phyloP scores from a whole-genome alignment of 768 basidiomycete species.

The Termitomyces sp. region DNA sequence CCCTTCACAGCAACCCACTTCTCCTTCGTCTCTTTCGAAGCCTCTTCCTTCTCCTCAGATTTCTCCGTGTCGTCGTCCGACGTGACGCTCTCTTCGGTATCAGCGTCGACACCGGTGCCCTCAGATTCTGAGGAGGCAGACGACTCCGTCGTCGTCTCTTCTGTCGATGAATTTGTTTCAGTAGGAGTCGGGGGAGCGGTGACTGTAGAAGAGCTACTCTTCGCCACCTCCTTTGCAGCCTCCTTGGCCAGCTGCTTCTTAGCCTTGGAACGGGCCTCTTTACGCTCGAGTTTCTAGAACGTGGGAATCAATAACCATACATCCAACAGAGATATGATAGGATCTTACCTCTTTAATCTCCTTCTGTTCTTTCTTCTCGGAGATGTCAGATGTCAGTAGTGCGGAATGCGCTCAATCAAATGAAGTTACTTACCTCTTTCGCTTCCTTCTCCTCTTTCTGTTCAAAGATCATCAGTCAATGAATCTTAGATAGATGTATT shows the following conservation, averaged over 20 bases:
- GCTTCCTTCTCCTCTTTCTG: conserved; percentile 40
- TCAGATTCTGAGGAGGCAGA: conserved; percentile 45
- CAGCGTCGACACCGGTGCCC: conserved; percentile 61
- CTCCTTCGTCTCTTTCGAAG: conserved; percentile 53
- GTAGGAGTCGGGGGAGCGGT: conserved; percentile 25
- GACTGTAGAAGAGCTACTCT: conserved; percentile 32
- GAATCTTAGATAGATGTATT: background rate
- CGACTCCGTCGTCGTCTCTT: conserved; percentile 20
- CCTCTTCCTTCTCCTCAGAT: conserved; percentile 24
- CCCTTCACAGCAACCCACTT: conserved; percentile 78
- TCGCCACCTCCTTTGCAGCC: conserved; percentile 16
- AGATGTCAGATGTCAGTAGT: conserved; percentile 8
- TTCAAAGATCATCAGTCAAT: conserved; percentile 1
- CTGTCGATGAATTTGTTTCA: conserved; percentile 25
- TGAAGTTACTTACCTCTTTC: conserved; percentile 37
- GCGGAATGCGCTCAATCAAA: background rate
- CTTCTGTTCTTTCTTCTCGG: conserved; percentile 45
- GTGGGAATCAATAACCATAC: background rate
- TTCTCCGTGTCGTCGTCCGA: conserved; percentile 68
- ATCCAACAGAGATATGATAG: background rate
- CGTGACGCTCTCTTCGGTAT: conserved; percentile 70
- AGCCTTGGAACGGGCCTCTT: conserved; percentile 48
- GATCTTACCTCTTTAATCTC: conserved; percentile 47
- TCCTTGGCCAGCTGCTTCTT: conserved; percentile 31
- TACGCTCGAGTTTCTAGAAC: conserved; percentile 47